Evolutionary conservation across 441 rosid species (phyloP).

Genomic region (Brassica balearica): DNA sequence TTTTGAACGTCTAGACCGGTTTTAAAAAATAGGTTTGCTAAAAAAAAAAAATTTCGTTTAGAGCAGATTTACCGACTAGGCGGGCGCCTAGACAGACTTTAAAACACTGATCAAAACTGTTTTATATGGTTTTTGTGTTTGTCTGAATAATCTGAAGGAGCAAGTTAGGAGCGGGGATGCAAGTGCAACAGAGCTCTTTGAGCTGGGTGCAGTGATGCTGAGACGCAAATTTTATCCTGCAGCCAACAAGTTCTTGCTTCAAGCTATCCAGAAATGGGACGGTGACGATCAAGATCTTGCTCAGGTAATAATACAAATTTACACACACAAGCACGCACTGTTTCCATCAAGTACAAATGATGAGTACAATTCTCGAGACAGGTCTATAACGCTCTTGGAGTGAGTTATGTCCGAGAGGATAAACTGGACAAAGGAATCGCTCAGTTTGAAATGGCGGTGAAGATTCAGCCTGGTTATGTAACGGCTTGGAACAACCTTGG

Average conservation of each 20-base stretch:
- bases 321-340: too few species aligned
- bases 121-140: constrained; percentile 7
- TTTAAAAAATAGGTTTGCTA: background rate
- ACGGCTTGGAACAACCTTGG: constrained; percentile 99
- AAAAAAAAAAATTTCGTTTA: background rate
- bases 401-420: constrained; percentile 75
- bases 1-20: background rate
- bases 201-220: constrained; percentile 97
- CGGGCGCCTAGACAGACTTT: background rate
- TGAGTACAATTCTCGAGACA: constrained; percentile 19
- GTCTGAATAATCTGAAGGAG: constrained; percentile 56
- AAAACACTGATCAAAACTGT: background rate
- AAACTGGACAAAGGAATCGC: constrained; percentile 86
- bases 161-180: constrained; percentile 99
- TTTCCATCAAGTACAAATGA: background rate
- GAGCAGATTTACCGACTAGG: background rate
- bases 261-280: constrained; percentile 96
- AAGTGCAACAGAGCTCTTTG: constrained; percentile 89
- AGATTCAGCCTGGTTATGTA: constrained; percentile 92
- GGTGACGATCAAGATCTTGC: constrained; percentile 99
- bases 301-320: constrained; percentile 57
- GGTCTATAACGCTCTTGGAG: constrained; percentile 85
- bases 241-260: constrained; percentile 82
- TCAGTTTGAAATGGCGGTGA: constrained; percentile 87
- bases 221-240: constrained; percentile 94